These are phyloP conservation scores for Darksidea phi DNA, from an alignment of 495 filamentous ascomycete species.

Conservation along the genomic window DNA sequence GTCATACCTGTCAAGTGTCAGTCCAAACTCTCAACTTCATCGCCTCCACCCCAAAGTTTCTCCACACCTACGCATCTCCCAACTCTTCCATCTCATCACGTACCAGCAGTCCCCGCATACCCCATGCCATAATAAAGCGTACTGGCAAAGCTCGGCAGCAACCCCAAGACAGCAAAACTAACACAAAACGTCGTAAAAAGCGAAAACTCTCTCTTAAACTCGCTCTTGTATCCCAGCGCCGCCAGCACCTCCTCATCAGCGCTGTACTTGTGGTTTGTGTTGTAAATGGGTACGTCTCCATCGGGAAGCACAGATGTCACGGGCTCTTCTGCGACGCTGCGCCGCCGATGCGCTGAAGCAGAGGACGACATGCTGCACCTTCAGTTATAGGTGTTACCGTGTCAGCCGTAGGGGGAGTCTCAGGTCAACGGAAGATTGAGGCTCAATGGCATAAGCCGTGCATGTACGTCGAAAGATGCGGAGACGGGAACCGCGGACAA, in stretches of 20 bases:
- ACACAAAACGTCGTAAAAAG: slow-evolving; percentile 82
- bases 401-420: too few species aligned
- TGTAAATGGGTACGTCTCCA: slow-evolving; percentile 60
- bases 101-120: slow-evolving; percentile 69
- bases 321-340: slow-evolving; percentile 51
- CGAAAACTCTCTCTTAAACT: slow-evolving; percentile 81
- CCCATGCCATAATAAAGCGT: slow-evolving; percentile 80
- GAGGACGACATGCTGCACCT: neutral
- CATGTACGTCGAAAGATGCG: slow-evolving; percentile 12
- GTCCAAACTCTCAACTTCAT: neutral
- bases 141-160: slow-evolving; percentile 72
- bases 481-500: slow-evolving; percentile 22
- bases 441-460: slow-evolving; percentile 5
- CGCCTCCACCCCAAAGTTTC: too few species aligned
- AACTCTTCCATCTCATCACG: slow-evolving; percentile 3
- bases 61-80: neutral
- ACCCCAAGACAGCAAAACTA: slow-evolving; percentile 70
- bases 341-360: slow-evolving; percentile 5
- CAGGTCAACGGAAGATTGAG: too few species aligned
- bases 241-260: slow-evolving; percentile 69
- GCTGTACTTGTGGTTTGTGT: slow-evolving; percentile 50
- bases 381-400: too few species aligned
- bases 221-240: slow-evolving; percentile 73
- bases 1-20: slow-evolving; percentile 60
- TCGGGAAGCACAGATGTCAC: slow-evolving; percentile 68